Evolutionary conservation across 1,139 yeast genomes (phyloP).

Genomic region (Pneumocystis oryctolagi): DNA sequence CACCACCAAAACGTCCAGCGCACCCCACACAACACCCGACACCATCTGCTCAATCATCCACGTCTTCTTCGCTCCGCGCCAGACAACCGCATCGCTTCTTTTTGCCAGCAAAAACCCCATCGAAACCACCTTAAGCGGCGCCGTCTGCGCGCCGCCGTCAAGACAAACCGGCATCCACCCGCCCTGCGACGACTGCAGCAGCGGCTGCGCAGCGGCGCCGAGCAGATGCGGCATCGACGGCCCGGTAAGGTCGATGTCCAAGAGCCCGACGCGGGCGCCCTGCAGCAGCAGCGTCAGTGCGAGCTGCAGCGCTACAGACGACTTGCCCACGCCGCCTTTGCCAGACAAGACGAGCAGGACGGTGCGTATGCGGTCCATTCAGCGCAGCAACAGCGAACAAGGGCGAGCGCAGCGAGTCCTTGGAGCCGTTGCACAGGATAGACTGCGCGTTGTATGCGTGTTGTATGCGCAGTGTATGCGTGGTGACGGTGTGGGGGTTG

Average conservation of each 20-base stretch:
- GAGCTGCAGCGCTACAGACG: slow-evolving; percentile 85
- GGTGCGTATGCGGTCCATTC: too few relatives aligned
- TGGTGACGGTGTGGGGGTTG: too few relatives aligned
- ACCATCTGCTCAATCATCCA: slow-evolving; percentile 94
- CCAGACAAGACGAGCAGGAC: slow-evolving; percentile 78
- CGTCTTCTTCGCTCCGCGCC: slow-evolving; percentile 98
- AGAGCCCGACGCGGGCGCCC: slow-evolving; percentile 74
- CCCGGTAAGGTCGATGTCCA: slow-evolving; percentile 91
- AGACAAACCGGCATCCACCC: slow-evolving; percentile 84
- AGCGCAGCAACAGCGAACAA: too few relatives aligned
- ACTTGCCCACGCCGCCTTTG: slow-evolving; percentile 96
- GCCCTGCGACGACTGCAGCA: slow-evolving; percentile 67
- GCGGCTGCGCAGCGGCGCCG: slow-evolving; percentile 67
- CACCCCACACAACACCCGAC: slow-evolving; percentile 83
- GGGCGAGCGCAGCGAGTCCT: too few relatives aligned
- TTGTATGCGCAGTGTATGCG: too few relatives aligned
- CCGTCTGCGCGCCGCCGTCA: slow-evolving; percentile 14
- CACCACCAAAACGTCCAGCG: slow-evolving; percentile 62
- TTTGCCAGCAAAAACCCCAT: slow-evolving; percentile 76
- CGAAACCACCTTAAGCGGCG: slow-evolving; percentile 47
- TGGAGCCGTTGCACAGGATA: too few relatives aligned
- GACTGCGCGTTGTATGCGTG: too few relatives aligned
- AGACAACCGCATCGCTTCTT: slow-evolving; percentile 80
- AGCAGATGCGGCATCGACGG: slow-evolving; percentile 96
- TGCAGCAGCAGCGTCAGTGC: slow-evolving; percentile 59